phyloP scores from a whole-genome alignment of 306 rosid genomes.

The Fagus sylvatica region DNA sequence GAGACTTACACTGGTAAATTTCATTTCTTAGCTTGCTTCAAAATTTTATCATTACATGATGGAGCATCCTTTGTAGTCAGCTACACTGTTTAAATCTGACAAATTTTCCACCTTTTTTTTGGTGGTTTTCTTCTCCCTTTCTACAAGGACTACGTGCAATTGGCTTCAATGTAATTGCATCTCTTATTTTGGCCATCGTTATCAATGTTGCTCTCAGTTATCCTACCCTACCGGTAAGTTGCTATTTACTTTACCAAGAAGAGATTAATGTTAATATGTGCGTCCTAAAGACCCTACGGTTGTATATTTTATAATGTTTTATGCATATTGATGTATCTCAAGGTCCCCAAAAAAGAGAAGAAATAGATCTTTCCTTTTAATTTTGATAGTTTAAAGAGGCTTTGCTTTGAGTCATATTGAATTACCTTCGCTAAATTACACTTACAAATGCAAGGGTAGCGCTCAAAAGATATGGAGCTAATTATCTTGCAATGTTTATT shows the following conservation, averaged over 20 bases:
- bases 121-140: not conserved
- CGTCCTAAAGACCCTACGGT: too few species aligned
- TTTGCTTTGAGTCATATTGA: too few species aligned
- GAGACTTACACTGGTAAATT: conserved; percentile 65
- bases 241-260: not conserved
- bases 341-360: too few species aligned
- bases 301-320: too few species aligned
- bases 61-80: not conserved
- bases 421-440: too few species aligned
- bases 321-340: too few species aligned
- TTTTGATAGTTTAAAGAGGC: too few species aligned
- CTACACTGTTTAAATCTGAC: not conserved
- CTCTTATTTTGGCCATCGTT: conserved; percentile 41
- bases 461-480: not conserved
- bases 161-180: conserved; percentile 64
- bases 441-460: too few species aligned
- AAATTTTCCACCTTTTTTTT: not conserved
- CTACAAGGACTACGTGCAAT: conserved; percentile 59
- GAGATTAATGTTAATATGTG: too few species aligned
- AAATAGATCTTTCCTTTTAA: too few species aligned
- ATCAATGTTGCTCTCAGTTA: conserved; percentile 58
- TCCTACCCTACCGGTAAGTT: conserved; percentile 71
- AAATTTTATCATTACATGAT: not conserved
- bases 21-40: not conserved
- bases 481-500: not conserved